Evolutionary conservation across 176 grass and related monocot genomes (phyloP).

Genomic region (Poa annua): DNA sequence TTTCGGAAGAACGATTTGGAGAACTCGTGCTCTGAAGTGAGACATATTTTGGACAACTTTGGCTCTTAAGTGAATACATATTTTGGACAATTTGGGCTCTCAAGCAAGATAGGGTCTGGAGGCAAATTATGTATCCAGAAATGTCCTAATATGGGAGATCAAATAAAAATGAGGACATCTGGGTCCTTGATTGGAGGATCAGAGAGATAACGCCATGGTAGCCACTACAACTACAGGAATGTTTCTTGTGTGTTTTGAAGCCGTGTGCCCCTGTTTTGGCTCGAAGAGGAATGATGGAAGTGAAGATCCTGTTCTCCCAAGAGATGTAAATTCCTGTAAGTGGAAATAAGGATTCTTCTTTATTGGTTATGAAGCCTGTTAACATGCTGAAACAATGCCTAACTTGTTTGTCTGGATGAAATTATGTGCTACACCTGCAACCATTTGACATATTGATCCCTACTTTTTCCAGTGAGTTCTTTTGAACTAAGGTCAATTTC

Average conservation of each 20-base stretch:
- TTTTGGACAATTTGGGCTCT: neutral
- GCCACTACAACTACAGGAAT: constrained; percentile 54
- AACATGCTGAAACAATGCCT: constrained; percentile 3
- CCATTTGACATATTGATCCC: constrained; percentile 36
- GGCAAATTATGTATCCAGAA: constrained; percentile 21
- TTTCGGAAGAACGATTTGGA: neutral
- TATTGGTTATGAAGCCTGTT: constrained; percentile 7
- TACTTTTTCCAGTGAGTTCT: constrained; percentile 65
- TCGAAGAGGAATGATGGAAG: constrained; percentile 63
- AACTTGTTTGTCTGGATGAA: constrained; percentile 33
- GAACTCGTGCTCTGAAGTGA: neutral
- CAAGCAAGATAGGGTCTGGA: neutral
- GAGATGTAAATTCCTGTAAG: constrained; percentile 66
- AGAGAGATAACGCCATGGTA: constrained; percentile 49
- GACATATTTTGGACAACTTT: constrained; percentile 8
- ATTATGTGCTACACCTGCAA: neutral
- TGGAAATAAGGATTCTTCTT: constrained; percentile 6
- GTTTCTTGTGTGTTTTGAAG: constrained; percentile 69
- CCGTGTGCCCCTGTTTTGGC: constrained; percentile 75
- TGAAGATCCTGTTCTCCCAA: constrained; percentile 65
- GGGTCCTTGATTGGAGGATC: constrained; percentile 29
- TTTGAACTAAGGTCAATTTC: constrained; percentile 64
- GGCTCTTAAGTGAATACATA: neutral
- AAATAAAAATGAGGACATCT: constrained; percentile 39
- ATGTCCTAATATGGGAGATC: constrained; percentile 38